Conservation (phyloP, 2,329 filamentous ascomycete genomes). For the Aspergillus thermomutatus region DNA sequence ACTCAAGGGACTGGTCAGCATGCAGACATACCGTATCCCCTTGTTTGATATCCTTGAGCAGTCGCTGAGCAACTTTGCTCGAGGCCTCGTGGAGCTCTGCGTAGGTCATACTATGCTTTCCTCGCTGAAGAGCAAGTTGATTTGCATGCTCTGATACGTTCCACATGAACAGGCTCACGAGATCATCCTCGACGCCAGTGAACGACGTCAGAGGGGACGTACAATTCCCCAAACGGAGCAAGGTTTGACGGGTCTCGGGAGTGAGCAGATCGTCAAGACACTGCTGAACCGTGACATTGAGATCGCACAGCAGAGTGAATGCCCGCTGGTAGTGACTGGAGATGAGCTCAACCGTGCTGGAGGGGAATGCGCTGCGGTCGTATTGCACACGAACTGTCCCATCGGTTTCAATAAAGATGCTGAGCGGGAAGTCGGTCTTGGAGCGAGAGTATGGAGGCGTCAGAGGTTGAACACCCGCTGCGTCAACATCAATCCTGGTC, state of each 20-base stretch:
- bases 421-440: too few species aligned
- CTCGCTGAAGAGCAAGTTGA: background rate
- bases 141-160: background rate
- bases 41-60: slow-evolving; percentile 1
- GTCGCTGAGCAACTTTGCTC: slow-evolving; percentile 1
- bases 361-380: too few species aligned
- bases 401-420: too few species aligned
- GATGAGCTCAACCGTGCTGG: too few species aligned
- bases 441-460: too few species aligned
- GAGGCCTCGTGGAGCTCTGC: background rate
- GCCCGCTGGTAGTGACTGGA: too few species aligned
- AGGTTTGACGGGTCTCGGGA: background rate
- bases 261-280: too few species aligned
- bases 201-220: background rate
- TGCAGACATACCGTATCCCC: slow-evolving; percentile 6
- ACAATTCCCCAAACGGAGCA: slow-evolving; percentile 2
- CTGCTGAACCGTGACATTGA: too few species aligned
- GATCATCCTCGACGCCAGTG: slow-evolving; percentile 2
- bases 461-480: background rate
- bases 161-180: slow-evolving; percentile 2
- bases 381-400: too few species aligned
- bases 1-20: slow-evolving; percentile 16
- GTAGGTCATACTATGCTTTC: slow-evolving; percentile 2
- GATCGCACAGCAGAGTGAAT: too few species aligned
- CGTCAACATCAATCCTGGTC: background rate